Percentiles rank a stretch among this genome's conserved stretches.
phyloP scores from a whole-genome alignment of 2,329 filamentous ascomycete species.

The Nothopassalora personata region DNA sequence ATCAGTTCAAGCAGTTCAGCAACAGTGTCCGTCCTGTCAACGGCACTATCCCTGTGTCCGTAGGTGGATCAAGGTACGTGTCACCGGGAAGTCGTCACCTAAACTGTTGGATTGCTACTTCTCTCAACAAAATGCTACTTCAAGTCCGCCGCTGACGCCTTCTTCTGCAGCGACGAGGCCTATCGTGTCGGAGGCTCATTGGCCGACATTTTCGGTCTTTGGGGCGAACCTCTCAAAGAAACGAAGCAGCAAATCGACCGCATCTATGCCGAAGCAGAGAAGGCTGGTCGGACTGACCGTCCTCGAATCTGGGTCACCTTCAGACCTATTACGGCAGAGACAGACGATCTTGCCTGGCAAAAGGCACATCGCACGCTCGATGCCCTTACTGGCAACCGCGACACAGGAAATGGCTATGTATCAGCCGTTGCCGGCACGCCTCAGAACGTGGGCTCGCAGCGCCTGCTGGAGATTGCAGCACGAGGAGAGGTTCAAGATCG shows the following conservation, averaged over 20 bases:
- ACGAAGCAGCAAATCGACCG: slow-evolving; percentile 58
- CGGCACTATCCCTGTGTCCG: slow-evolving; percentile 53
- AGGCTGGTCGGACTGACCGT: slow-evolving; percentile 51
- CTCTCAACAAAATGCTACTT: too few relatives aligned
- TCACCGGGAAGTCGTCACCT: too few relatives aligned
- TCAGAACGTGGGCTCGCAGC: slow-evolving; percentile 56
- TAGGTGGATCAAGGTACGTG: slow-evolving; percentile 49
- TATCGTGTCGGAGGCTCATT: slow-evolving; percentile 56
- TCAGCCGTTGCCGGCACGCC: slow-evolving; percentile 36
- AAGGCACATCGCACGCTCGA: slow-evolving; percentile 56
- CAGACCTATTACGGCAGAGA: slow-evolving; percentile 57
- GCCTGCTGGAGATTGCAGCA: slow-evolving; percentile 53
- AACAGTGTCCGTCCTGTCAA: slow-evolving; percentile 52
- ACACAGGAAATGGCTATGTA: slow-evolving; percentile 20
- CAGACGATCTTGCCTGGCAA: slow-evolving; percentile 57
- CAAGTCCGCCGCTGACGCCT: neutral
- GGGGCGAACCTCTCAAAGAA: slow-evolving; percentile 60
- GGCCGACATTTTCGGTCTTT: slow-evolving; percentile 59
- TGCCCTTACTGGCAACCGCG: slow-evolving; percentile 42
- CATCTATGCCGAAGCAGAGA: slow-evolving; percentile 55
- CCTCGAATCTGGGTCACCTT: slow-evolving; percentile 62
- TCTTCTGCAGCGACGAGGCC: slow-evolving; percentile 42
- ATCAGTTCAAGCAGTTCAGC: slow-evolving; percentile 54
- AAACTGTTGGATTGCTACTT: too few relatives aligned
- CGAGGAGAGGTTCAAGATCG: slow-evolving; percentile 55